Evolutionary conservation across 1,284 basidiomycete genomes (phyloP), one percentile per base, ranked within the genome.

Genomic region (Fistulinella cinereoalba): DNA sequence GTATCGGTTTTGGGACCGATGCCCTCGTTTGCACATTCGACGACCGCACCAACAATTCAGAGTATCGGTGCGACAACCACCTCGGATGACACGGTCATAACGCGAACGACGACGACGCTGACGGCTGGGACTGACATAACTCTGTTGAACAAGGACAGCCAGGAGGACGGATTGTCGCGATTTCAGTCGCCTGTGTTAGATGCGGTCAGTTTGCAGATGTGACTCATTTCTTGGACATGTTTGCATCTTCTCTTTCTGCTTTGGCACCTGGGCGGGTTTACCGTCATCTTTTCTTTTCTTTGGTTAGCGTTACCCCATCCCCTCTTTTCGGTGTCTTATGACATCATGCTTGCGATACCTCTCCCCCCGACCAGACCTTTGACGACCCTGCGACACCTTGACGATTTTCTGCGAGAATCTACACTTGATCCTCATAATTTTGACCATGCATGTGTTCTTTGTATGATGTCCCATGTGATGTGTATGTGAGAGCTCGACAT

Each of bases 1-100:
- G 52, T 62, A 10, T 71, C 69, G 51, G 53, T 57, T 34, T 44
- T 68, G 22, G 62, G 62, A 1, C 66, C 66, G 3, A 68, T 65
- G 66, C 62, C 61, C 4, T 65, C 65, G 2, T 68, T 65, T 42
- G 50, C 47, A 13, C 61, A 44, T 33, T 64, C 62, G 5, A 54
- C 46, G 21, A 55, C 18, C 0, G 46, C 63, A 38, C 62, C 64
- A 1, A 66, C 66, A 16, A 63, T 67, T 40, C 55, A 57, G 9
- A 68, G 66, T 34, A 45, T 66, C 12, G 64, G 63, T 15, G 52
- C 52, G 24, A 66, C 65, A 13, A 68, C 65, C 13, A 55, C 48
- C 21, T 67, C 66, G 6, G 61, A 59, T 11, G 62, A 65, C 9
- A 65, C 66, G 0, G 63, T 62, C 12, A 27, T 58, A 22, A 64